Conservation (phyloP, 2,329 filamentous ascomycete genomes). For the Neofusicoccum cordaticola region DNA sequence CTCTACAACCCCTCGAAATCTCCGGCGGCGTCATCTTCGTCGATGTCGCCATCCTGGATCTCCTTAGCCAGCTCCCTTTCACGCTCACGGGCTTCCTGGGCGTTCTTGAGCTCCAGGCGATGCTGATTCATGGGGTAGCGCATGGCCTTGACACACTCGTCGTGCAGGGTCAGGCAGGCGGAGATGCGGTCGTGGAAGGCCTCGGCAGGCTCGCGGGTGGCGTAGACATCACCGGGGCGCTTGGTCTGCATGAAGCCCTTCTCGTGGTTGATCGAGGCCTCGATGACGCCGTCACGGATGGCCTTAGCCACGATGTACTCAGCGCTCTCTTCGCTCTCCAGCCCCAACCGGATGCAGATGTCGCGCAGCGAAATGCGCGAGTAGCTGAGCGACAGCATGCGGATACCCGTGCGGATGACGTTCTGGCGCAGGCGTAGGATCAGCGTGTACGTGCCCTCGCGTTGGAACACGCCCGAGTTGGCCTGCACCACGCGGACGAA, state of each 20-base stretch:
- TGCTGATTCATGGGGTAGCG: conserved; percentile 99
- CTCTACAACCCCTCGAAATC: conserved; percentile 93
- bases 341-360: conserved; percentile 90
- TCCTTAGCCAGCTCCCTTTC: conserved; percentile 98
- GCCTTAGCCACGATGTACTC: conserved; percentile 99
- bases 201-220: conserved; percentile 91
- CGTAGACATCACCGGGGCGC: conserved; percentile 90
- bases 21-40: conserved; percentile 91
- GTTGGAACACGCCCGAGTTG: conserved; percentile 80
- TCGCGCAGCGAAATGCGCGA: conserved; percentile 95
- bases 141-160: conserved; percentile 99
- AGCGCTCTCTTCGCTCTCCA: conserved; percentile 94
- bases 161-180: conserved; percentile 86
- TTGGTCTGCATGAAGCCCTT: conserved; percentile 96
- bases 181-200: conserved; percentile 96
- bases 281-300: conserved; percentile 91
- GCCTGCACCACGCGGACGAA: conserved; percentile 84
- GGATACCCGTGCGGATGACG: conserved; percentile 98
- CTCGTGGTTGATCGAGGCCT: conserved; percentile 86
- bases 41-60: conserved; percentile 95
- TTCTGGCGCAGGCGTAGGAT: conserved; percentile 95
- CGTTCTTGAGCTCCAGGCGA: conserved; percentile 93
- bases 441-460: conserved; percentile 91
- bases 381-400: conserved; percentile 98
- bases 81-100: conserved; percentile 93